Base-by-base conservation (phyloP, 2,329 filamentous ascomycete genomes). In the Hymenoscyphus scutula region DNA sequence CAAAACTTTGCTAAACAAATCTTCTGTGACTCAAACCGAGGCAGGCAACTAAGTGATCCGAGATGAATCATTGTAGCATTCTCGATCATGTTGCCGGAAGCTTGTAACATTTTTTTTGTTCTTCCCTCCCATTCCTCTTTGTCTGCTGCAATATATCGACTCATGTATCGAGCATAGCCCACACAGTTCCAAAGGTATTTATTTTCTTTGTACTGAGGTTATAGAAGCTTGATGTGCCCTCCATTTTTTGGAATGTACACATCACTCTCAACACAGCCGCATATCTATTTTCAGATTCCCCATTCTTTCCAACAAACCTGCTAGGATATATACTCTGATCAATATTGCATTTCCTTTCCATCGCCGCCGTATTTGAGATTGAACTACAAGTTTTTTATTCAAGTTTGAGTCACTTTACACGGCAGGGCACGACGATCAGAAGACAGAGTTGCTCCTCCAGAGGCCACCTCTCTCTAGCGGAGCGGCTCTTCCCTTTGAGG, bases 161-260 rank as follows among this genome's bases (percentile, higher is more conserved):
- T 37, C 38, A 51, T 59, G 41, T 54, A 45, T 57, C 23, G 55
- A 54, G 29, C 19, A 45, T 51, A 58, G 25, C 45, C 59, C 61
- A 53, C 56, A 62, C 58, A 41, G 13, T 19, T 13, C 56, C 32
- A 63, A 25, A 29, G 10, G 25, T 17, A 29, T 32, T 45, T 37
- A 27, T 15, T 58, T 58, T 41, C 62, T 63, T 63, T 60, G 62
- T 63, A 54, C 34, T 48, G 15, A 54, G 41, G 37, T 58, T 38
- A 17, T 51, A 37, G 54, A 58, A 17, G 15, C 38, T 37, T 37
- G n/a, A 45, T n/a, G 19, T 4, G n/a, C 34, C 25, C 59, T 30
- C 51, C 15, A 34, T 38, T 41, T 51, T 29, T 30, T 13, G 51
- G 32, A 59, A 62, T 59, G 37, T 48, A 54, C 51, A 48, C 27